These are phyloP conservation scores for Phytophthora parvispora DNA, from an alignment of 352 stramenopile species.

Conservation along the genomic window DNA sequence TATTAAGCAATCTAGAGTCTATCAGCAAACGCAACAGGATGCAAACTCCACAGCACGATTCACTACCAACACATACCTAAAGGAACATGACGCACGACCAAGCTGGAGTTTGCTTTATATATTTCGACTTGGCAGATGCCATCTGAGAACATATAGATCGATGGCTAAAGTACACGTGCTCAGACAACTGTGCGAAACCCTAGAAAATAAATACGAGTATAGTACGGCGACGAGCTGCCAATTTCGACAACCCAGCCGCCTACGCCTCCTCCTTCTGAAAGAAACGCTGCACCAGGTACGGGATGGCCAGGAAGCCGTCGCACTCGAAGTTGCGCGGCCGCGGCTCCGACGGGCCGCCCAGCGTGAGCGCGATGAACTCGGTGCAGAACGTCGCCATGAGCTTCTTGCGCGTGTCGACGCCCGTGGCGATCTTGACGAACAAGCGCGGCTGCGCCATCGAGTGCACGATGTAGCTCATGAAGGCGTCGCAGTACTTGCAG, in stretches of 20 bases:
- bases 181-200: constrained; percentile 5
- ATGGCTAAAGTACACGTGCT: background rate
- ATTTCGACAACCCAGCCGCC: background rate
- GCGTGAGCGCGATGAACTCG: constrained; percentile 52
- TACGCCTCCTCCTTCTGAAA: constrained; percentile 36
- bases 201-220: constrained; percentile 37
- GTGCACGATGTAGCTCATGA: constrained; percentile 67
- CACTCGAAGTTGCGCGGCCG: constrained; percentile 40
- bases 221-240: constrained; percentile 1
- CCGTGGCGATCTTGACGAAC: constrained; percentile 52
- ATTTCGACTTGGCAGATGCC: background rate
- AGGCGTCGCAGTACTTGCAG: constrained; percentile 59
- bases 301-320: constrained; percentile 50
- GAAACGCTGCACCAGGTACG: constrained; percentile 55
- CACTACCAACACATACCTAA: too few species aligned
- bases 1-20: too few species aligned
- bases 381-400: constrained; percentile 60
- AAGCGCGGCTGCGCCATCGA: constrained; percentile 58
- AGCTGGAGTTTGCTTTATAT: background rate
- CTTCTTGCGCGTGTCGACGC: constrained; percentile 50
- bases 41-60: too few species aligned
- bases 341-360: constrained; percentile 38
- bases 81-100: background rate
- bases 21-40: too few species aligned
- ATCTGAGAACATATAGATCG: background rate